These are phyloP conservation scores for Trypanosoma platydactyli DNA, from an alignment of 208 protist species.

Conservation along the genomic window DNA sequence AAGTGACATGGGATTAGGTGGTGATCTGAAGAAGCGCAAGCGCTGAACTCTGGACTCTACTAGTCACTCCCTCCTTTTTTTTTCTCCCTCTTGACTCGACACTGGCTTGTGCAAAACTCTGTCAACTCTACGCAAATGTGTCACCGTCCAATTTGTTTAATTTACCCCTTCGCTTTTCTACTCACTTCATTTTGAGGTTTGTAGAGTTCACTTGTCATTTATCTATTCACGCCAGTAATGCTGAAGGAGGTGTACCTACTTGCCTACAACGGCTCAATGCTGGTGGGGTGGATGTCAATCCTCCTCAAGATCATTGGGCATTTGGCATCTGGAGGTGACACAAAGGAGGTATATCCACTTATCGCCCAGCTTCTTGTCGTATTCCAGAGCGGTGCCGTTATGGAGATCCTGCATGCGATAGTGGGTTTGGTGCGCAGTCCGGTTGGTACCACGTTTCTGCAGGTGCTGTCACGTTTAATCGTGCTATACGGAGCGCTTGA, in stretches of 20 bases:
- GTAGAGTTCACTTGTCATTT: background rate
- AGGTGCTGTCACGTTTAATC: constrained; percentile 84
- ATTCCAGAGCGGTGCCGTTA: constrained; percentile 80
- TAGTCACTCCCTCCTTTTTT: constrained; percentile 14
- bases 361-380: constrained; percentile 70
- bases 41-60: background rate
- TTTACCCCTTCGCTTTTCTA: constrained; percentile 13
- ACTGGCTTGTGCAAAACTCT: background rate
- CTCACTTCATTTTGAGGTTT: background rate
- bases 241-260: constrained; percentile 68
- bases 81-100: background rate
- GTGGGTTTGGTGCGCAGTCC: constrained; percentile 75
- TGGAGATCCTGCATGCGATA: constrained; percentile 83
- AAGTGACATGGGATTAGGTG: constrained; percentile 44
- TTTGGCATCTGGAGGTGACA: constrained; percentile 31
- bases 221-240: constrained; percentile 5
- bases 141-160: background rate
- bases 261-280: constrained; percentile 79
- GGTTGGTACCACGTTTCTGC: constrained; percentile 80
- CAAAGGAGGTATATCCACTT: constrained; percentile 55
- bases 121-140: too few species aligned
- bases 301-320: constrained; percentile 54
- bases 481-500: constrained; percentile 80
- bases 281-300: constrained; percentile 63
- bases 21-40: constrained; percentile 15